phyloP scores from a whole-genome alignment of 495 filamentous ascomycete genomes.

The Podospora comata region DNA sequence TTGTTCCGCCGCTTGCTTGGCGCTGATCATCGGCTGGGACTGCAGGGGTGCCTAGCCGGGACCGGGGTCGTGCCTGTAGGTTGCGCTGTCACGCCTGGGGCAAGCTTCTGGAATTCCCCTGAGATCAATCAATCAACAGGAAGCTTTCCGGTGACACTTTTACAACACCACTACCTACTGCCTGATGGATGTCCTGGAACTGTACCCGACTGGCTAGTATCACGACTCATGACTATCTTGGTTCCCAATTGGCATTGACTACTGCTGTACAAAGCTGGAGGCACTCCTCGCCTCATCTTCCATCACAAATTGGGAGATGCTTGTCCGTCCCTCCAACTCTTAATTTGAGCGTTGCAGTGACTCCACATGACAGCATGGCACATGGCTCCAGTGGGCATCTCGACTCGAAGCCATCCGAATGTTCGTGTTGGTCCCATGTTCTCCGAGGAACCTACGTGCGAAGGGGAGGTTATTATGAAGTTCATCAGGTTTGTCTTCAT shows the following conservation, averaged over 20 bases:
- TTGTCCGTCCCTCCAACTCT: neutral
- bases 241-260: too few relatives aligned
- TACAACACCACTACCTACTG: too few relatives aligned
- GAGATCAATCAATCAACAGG: neutral
- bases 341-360: neutral
- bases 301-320: neutral
- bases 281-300: neutral
- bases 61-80: constrained; percentile 2
- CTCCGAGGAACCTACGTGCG: neutral
- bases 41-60: constrained; percentile 11
- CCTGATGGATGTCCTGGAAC: neutral
- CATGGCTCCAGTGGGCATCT: neutral
- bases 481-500: neutral
- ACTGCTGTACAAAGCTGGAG: neutral
- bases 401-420: neutral
- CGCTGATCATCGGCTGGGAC: constrained; percentile 32
- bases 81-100: neutral
- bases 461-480: neutral
- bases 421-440: neutral
- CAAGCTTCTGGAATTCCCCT: neutral
- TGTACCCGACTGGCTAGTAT: neutral
- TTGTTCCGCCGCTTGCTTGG: constrained; percentile 29
- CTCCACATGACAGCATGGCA: neutral
- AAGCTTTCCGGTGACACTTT: neutral
- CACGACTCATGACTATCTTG: too few relatives aligned